A percentile compares a stretch with the other conserved stretches of the same genome.
Evolutionary conservation across 192 early-diverging fungal species (phyloP).

Genomic region (Gonapodya sp.): DNA sequence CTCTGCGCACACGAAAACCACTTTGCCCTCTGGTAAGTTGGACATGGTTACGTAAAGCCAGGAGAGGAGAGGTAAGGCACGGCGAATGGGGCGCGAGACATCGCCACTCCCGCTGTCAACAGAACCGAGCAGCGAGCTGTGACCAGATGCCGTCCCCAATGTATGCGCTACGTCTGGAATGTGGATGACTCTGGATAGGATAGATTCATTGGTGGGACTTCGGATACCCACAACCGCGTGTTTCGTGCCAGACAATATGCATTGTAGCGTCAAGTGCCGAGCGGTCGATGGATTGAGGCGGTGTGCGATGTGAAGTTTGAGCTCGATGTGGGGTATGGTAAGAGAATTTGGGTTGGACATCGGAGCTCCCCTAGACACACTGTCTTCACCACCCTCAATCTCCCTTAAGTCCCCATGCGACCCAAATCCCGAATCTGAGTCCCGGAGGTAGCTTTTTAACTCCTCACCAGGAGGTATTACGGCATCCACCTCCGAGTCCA

Average conservation of each 20-base stretch:
- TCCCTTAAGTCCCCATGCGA: too few species aligned
- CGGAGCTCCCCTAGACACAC: too few species aligned
- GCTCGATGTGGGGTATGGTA: not conserved
- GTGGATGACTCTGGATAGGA: too few species aligned
- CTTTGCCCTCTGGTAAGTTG: not conserved
- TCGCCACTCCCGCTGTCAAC: too few species aligned
- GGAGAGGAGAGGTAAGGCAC: too few species aligned
- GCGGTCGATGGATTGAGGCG: not conserved
- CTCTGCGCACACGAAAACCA: not conserved
- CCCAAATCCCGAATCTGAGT: not conserved
- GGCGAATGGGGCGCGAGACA: too few species aligned
- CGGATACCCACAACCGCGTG: not conserved
- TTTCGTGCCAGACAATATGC: not conserved
- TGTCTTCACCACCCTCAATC: too few species aligned
- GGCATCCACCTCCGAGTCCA: not conserved
- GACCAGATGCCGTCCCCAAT: too few species aligned
- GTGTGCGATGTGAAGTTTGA: not conserved
- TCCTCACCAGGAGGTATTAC: not conserved
- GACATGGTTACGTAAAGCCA: not conserved
- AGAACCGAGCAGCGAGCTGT: too few species aligned
- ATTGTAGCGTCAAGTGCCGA: not conserved
- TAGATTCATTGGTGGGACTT: not conserved
- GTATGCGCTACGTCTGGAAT: too few species aligned
- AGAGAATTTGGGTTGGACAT: not conserved
- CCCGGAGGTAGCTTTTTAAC: not conserved